phyloP scores from a whole-genome alignment of 2,329 filamentous ascomycete species.

The Exophiala spinifera region DNA sequence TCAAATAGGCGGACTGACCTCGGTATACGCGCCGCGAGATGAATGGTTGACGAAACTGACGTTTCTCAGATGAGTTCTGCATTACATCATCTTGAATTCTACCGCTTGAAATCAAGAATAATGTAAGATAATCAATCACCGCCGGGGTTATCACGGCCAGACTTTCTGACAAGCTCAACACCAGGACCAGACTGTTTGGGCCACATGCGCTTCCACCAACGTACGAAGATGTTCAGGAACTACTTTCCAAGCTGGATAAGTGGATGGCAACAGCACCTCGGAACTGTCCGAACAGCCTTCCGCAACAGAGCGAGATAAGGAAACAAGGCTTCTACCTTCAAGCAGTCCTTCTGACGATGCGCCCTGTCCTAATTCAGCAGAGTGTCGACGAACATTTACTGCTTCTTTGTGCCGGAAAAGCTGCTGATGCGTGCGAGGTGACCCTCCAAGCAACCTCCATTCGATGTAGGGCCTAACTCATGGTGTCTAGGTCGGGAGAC shows the following conservation, averaged over 20 bases:
- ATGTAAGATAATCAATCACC: conserved; percentile 14
- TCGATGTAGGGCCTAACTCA: neutral
- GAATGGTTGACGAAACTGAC: neutral
- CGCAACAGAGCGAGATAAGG: conserved; percentile 21
- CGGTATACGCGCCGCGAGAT: neutral
- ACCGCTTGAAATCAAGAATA: conserved; percentile 26
- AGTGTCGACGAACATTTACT: conserved; percentile 19
- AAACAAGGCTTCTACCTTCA: conserved; percentile 25
- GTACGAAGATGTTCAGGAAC: conserved; percentile 15
- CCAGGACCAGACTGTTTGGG: conserved; percentile 17
- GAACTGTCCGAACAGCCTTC: conserved; percentile 16
- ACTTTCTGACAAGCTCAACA: neutral
- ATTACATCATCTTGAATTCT: conserved; percentile 25
- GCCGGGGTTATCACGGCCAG: neutral
- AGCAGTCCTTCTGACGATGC: conserved; percentile 21
- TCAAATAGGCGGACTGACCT: conserved; percentile 1
- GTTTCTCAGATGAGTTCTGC: conserved; percentile 27
- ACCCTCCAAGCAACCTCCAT: neutral
- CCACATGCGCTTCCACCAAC: conserved; percentile 18
- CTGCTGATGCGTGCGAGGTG: conserved; percentile 25
- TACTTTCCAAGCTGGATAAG: conserved; percentile 19
- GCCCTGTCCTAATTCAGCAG: conserved; percentile 17
- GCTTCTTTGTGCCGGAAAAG: conserved; percentile 20
- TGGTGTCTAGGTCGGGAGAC: conserved; percentile 16
- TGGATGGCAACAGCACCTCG: conserved; percentile 22